Evolutionary conservation across 768 basidiomycete genomes (phyloP).

Genomic region (Kockovaella imperatae): DNA sequence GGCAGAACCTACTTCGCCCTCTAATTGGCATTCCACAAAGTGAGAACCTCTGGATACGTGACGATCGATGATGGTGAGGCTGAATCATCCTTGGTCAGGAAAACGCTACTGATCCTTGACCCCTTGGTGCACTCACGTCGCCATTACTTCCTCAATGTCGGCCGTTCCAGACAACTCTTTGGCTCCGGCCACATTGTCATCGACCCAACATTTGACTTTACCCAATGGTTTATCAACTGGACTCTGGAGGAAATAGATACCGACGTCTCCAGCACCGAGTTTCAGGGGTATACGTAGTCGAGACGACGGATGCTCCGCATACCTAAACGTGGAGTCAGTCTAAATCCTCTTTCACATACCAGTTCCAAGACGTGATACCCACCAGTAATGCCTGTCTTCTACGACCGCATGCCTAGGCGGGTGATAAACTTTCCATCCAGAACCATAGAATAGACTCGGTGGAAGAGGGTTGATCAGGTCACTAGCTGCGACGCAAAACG

Average conservation of each 20-base stretch:
- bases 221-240: slow-evolving; percentile 53
- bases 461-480: slow-evolving; percentile 96
- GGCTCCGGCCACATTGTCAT: slow-evolving; percentile 80
- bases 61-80: slow-evolving; percentile 77
- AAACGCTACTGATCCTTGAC: background rate
- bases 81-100: slow-evolving; percentile 34
- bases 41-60: slow-evolving; percentile 80
- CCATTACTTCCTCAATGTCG: slow-evolving; percentile 55
- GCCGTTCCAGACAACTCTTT: slow-evolving; percentile 69
- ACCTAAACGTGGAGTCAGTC: slow-evolving; percentile 34
- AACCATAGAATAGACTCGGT: slow-evolving; percentile 84
- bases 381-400: slow-evolving; percentile 73
- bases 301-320: slow-evolving; percentile 75
- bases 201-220: slow-evolving; percentile 88
- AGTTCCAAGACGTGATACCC: slow-evolving; percentile 1
- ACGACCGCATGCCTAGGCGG: slow-evolving; percentile 51
- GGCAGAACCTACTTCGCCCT: slow-evolving; percentile 76
- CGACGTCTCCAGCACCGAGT: slow-evolving; percentile 83
- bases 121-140: slow-evolving; percentile 54
- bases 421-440: slow-evolving; percentile 79
- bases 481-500: slow-evolving; percentile 92
- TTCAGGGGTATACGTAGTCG: slow-evolving; percentile 73
- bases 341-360: background rate
- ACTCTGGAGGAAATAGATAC: slow-evolving; percentile 79
- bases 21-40: slow-evolving; percentile 79